Conservation (phyloP, 129 eudicot genomes). For the Centaurea solstitialis region DNA sequence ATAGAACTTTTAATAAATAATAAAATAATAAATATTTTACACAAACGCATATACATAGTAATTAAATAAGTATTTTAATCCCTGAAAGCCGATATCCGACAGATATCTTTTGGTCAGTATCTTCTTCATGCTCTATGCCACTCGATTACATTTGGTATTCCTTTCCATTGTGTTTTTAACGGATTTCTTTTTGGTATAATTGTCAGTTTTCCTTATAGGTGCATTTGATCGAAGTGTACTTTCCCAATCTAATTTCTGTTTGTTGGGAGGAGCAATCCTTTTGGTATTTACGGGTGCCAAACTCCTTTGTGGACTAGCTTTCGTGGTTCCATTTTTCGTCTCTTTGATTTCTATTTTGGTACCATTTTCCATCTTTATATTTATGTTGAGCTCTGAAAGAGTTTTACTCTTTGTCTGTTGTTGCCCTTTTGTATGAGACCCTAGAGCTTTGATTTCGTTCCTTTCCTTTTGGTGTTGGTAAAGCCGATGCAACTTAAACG, state of each 20-base stretch:
- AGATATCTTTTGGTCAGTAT: not conserved
- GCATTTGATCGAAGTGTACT: conserved; percentile 62
- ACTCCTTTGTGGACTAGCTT: not conserved
- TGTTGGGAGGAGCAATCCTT: not conserved
- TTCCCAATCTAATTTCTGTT: conserved; percentile 58
- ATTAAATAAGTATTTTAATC: not conserved
- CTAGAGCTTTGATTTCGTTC: conserved; percentile 2
- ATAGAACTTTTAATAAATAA: not conserved
- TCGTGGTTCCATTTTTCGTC: conserved; percentile 38
- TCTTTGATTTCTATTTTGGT: conserved; percentile 62
- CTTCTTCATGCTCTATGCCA: conserved; percentile 19
- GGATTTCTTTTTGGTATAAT: not conserved
- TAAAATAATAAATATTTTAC: not conserved
- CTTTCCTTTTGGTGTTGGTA: conserved; percentile 61
- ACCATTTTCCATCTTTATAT: conserved; percentile 65
- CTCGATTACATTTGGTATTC: not conserved
- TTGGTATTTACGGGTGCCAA: not conserved
- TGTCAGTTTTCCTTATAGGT: not conserved
- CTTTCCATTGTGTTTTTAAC: not conserved
- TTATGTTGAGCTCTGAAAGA: conserved; percentile 61
- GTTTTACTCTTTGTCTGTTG: conserved; percentile 15
- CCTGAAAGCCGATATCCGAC: conserved; percentile 1
- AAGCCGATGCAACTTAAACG: conserved; percentile 60
- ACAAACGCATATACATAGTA: not conserved
- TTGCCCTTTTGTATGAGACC: not conserved